Evolutionary conservation across 2,329 filamentous ascomycete species (phyloP).

Genomic region (Drechslerella dactyloides): DNA sequence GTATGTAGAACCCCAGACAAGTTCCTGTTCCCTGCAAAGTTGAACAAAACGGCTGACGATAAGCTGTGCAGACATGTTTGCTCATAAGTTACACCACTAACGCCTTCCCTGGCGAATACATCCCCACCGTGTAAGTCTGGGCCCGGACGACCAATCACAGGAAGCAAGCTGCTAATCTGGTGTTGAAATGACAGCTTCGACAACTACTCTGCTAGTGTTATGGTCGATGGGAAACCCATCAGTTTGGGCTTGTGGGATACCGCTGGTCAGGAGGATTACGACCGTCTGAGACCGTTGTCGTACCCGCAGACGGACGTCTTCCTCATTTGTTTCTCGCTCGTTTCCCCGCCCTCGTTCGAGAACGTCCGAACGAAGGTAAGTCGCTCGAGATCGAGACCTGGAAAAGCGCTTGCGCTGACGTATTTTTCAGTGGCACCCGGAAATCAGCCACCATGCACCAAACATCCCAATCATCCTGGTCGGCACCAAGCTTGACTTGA

Average conservation of each 20-base stretch:
- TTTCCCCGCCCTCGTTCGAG: slow-evolving; percentile 98
- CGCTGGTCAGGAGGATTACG: slow-evolving; percentile 99
- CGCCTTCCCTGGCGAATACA: slow-evolving; percentile 99
- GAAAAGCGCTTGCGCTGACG: slow-evolving; percentile 51
- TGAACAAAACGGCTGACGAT: slow-evolving; percentile 56
- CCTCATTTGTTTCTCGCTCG: slow-evolving; percentile 97
- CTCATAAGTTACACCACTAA: slow-evolving; percentile 99
- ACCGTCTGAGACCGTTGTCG: slow-evolving; percentile 96
- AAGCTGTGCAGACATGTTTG: slow-evolving; percentile 78
- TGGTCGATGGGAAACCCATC: slow-evolving; percentile 99
- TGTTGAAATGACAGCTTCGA: slow-evolving; percentile 38
- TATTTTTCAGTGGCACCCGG: slow-evolving; percentile 99
- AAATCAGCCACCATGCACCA: slow-evolving; percentile 99
- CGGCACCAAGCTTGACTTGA: slow-evolving; percentile 99
- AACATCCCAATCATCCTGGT: slow-evolving; percentile 98
- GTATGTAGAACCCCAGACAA: slow-evolving; percentile 63
- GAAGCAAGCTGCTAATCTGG: background rate
- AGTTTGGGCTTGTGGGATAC: slow-evolving; percentile 99
- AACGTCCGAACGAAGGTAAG: slow-evolving; percentile 99
- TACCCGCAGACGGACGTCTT: slow-evolving; percentile 99
- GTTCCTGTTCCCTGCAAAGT: slow-evolving; percentile 52
- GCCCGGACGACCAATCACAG: background rate
- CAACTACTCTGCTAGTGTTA: slow-evolving; percentile 99
- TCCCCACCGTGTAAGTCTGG: slow-evolving; percentile 84
- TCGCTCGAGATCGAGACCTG: slow-evolving; percentile 12